Percentiles rank a stretch among this genome's conserved stretches.
phyloP scores from a whole-genome alignment of 2,329 filamentous ascomycete genomes.

The Talaromyces islandicus region DNA sequence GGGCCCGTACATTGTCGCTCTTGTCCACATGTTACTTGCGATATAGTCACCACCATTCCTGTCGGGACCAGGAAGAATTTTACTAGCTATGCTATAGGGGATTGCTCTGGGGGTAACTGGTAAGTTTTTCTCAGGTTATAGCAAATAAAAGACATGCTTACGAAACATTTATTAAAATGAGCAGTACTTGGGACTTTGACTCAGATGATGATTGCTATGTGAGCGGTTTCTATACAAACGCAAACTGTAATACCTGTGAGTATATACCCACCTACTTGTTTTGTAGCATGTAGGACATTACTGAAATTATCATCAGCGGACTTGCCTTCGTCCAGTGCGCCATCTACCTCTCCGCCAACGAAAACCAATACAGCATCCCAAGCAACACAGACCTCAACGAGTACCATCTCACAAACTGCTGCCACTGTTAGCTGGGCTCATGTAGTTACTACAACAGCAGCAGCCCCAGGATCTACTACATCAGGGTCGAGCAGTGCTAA shows the following conservation, averaged over 20 bases:
- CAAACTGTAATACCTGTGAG: neutral
- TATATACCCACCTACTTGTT: neutral
- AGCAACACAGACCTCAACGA: neutral
- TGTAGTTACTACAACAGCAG: neutral
- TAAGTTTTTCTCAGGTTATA: neutral
- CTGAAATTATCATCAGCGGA: neutral
- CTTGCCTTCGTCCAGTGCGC: neutral
- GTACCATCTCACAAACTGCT: neutral
- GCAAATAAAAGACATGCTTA: neutral
- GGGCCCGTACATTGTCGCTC: neutral
- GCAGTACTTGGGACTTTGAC: neutral
- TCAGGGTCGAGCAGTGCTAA: neutral
- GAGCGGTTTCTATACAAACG: neutral
- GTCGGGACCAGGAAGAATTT: neutral
- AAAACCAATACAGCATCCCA: neutral
- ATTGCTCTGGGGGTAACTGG: neutral
- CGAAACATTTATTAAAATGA: neutral
- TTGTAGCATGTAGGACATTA: neutral
- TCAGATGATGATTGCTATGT: neutral
- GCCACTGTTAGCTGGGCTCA: neutral
- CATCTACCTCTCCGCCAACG: neutral
- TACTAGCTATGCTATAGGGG: neutral
- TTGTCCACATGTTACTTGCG: neutral
- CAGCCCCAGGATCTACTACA: neutral
- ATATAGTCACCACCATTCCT: neutral